Evolutionary conservation across 306 rosid genomes (phyloP).

Genomic region (Inga laurina): DNA sequence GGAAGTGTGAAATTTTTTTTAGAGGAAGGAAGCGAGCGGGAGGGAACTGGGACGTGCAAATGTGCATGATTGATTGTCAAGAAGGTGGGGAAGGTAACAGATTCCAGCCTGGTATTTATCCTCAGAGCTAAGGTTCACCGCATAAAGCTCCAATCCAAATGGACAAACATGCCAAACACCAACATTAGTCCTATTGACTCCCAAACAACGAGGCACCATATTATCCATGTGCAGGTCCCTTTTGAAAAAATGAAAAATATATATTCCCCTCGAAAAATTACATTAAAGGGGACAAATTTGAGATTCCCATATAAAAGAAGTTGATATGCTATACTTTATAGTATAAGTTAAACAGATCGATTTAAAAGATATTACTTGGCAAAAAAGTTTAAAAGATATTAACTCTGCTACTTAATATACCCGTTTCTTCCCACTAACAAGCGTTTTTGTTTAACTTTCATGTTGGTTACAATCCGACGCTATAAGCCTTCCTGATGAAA

Average conservation of each 20-base stretch:
- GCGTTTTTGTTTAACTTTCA: no score
- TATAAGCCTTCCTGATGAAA: no score
- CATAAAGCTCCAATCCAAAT: constrained; percentile 28
- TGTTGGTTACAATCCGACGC: no score
- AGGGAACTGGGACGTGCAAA: neutral
- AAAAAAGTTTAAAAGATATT: no score
- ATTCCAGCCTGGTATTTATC: constrained; percentile 15
- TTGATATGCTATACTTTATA: no score
- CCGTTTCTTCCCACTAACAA: no score
- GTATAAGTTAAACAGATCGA: no score
- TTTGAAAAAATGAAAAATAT: neutral
- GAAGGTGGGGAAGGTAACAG: neutral
- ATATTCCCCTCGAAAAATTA: no score
- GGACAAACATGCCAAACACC: neutral
- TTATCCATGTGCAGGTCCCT: constrained; percentile 19
- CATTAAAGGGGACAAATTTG: no score
- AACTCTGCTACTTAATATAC: no score
- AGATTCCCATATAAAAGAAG: no score
- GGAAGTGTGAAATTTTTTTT: neutral
- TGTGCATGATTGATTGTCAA: neutral
- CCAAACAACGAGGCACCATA: neutral
- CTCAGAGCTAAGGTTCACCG: neutral
- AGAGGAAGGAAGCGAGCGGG: neutral
- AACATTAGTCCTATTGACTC: neutral
- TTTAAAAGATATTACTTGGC: no score